Percentiles rank a stretch among this genome's conserved stretches.
phyloP scores from a whole-genome alignment of 2,329 filamentous ascomycete genomes.

The Colletotrichum paranaense region DNA sequence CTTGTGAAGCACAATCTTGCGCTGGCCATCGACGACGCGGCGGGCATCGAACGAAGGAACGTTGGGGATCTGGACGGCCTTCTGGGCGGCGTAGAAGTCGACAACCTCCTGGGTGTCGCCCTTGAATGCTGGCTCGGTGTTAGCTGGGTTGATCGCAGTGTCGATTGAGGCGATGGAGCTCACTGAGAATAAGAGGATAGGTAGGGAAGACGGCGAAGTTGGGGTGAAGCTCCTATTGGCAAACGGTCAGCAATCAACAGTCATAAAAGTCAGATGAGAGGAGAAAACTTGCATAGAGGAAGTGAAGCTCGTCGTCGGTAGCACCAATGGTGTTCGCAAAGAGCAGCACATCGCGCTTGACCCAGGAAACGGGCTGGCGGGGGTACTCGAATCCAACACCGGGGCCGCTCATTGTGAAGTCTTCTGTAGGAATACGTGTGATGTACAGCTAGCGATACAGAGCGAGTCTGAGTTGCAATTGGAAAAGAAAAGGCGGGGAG shows the following conservation, averaged over 20 bases:
- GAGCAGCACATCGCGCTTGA: slow-evolving; percentile 87
- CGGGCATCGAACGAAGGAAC: slow-evolving; percentile 81
- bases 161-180: slow-evolving; percentile 41
- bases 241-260: neutral
- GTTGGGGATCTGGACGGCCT: slow-evolving; percentile 74
- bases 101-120: slow-evolving; percentile 79
- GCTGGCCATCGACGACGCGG: slow-evolving; percentile 86
- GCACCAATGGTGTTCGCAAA: slow-evolving; percentile 92
- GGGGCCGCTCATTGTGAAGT: slow-evolving; percentile 48
- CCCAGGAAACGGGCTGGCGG: slow-evolving; percentile 80
- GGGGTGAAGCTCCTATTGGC: slow-evolving; percentile 81
- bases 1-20: slow-evolving; percentile 81
- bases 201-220: slow-evolving; percentile 90
- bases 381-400: slow-evolving; percentile 85
- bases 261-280: neutral
- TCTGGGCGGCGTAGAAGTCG: slow-evolving; percentile 83
- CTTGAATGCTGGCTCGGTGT: slow-evolving; percentile 73
- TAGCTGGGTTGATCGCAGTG: neutral
- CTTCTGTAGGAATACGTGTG: neutral
- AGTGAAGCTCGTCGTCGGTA: slow-evolving; percentile 89
- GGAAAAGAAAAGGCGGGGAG: neutral
- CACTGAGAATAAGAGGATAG: slow-evolving; percentile 84
- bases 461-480: slow-evolving; percentile 2
- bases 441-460: neutral
- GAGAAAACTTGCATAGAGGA: slow-evolving; percentile 78